Conservation (phyloP, 257 asterid species). For the Solanum etuberosum region DNA sequence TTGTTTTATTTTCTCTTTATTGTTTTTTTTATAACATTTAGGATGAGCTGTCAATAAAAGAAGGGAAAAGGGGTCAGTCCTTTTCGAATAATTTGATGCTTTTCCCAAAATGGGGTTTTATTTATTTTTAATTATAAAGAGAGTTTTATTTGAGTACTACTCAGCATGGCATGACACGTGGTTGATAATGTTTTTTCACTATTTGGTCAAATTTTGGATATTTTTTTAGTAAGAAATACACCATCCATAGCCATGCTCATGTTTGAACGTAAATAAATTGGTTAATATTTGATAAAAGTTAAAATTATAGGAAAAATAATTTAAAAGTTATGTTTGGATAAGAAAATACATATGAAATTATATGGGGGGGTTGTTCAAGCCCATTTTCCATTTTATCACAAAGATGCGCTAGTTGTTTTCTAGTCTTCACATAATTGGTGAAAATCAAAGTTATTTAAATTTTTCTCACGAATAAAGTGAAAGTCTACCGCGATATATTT, state of each 20-base stretch:
- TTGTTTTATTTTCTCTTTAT: background rate
- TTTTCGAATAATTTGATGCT: background rate
- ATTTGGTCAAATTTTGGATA: background rate
- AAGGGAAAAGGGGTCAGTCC: background rate
- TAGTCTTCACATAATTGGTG: too few species aligned
- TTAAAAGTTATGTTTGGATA: too few species aligned
- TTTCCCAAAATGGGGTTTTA: background rate
- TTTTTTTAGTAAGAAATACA: background rate
- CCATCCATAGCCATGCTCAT: background rate
- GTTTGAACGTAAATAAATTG: background rate
- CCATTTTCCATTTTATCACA: too few species aligned
- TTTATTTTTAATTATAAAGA: background rate
- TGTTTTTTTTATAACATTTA: background rate
- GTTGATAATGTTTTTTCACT: background rate
- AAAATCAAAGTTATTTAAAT: too few species aligned
- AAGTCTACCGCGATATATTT: accelerated
- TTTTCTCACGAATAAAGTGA: too few species aligned
- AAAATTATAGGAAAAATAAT: too few species aligned
- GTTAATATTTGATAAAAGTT: background rate
- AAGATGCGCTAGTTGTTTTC: too few species aligned
- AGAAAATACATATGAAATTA: too few species aligned
- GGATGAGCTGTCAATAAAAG: background rate
- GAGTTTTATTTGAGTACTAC: background rate
- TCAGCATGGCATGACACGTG: background rate
- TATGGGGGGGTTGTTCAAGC: too few species aligned